Evolutionary conservation across 1,284 basidiomycete species (phyloP).

Genomic region (Inonotus hispidus): DNA sequence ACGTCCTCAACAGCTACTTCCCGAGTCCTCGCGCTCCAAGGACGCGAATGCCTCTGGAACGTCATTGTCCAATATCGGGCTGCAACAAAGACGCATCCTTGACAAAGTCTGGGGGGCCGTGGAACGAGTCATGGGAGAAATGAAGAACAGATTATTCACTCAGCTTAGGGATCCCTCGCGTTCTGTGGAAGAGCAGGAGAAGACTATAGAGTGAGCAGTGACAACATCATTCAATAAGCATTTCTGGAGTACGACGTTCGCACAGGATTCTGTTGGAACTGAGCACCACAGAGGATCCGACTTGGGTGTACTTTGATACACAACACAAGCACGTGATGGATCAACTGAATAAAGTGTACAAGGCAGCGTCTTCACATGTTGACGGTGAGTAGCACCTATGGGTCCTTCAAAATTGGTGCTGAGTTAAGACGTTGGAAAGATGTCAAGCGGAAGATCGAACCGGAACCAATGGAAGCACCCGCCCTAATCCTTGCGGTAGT

Average conservation of each 20-base stretch:
- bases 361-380: slow-evolving; percentile 47
- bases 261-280: slow-evolving; percentile 80
- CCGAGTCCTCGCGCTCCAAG: slow-evolving; percentile 30
- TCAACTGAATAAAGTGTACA: slow-evolving; percentile 69
- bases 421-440: slow-evolving; percentile 19
- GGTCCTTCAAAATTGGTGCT: too few relatives aligned
- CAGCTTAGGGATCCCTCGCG: slow-evolving; percentile 76
- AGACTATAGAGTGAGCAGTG: slow-evolving; percentile 82
- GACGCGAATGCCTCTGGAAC: slow-evolving; percentile 5
- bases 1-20: slow-evolving; percentile 78
- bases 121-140: slow-evolving; percentile 91
- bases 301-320: slow-evolving; percentile 92
- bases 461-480: slow-evolving; percentile 33
- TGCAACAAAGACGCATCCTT: slow-evolving; percentile 87
- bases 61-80: slow-evolving; percentile 45
- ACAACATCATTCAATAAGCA: not conserved
- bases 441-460: slow-evolving; percentile 34
- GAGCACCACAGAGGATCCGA: slow-evolving; percentile 78
- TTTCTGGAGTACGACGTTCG: not conserved
- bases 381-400: slow-evolving; percentile 41
- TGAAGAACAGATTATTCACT: slow-evolving; percentile 74
- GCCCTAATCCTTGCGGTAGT: slow-evolving; percentile 41
- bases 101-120: slow-evolving; percentile 97
- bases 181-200: slow-evolving; percentile 92
- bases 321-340: slow-evolving; percentile 86